These are phyloP conservation scores for Lasiosphaeria miniovina DNA, from an alignment of 495 filamentous ascomycete species.

Conservation along the genomic window DNA sequence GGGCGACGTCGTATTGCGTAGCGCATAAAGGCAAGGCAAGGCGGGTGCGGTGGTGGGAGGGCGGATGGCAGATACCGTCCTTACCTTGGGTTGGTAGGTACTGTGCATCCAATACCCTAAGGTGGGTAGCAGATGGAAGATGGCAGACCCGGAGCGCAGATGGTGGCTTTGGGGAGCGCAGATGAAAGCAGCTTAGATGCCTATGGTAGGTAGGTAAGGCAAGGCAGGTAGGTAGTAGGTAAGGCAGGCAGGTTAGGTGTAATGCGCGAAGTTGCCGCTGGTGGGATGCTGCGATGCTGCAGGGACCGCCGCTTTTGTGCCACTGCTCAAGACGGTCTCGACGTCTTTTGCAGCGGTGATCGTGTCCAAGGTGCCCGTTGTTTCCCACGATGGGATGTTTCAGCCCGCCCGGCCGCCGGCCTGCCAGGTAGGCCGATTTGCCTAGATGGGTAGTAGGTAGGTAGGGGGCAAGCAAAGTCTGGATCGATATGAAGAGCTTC, in stretches of 20 bases:
- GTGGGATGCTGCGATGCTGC: slow-evolving; percentile 13
- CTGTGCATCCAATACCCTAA: too few relatives aligned
- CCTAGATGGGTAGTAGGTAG: too few relatives aligned
- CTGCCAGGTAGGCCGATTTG: not conserved
- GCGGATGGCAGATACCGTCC: not conserved
- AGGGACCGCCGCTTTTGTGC: slow-evolving; percentile 13
- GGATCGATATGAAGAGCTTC: not conserved
- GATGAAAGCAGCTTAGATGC: too few relatives aligned
- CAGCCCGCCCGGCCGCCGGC: not conserved
- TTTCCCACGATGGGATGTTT: slow-evolving; percentile 8
- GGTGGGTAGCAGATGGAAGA: slow-evolving; percentile 1
- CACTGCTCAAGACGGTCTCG: slow-evolving; percentile 13
- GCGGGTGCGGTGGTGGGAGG: not conserved
- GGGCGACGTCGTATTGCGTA: slow-evolving; percentile 9
- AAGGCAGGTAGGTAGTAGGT: not conserved
- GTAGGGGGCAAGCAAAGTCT: too few relatives aligned
- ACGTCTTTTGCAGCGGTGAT: slow-evolving; percentile 14
- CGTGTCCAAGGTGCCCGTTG: slow-evolving; percentile 3
- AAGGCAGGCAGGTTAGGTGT: not conserved
- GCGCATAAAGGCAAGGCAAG: slow-evolving; percentile 8
- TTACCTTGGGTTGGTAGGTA: too few relatives aligned
- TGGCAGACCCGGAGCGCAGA: slow-evolving; percentile 4
- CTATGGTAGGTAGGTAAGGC: too few relatives aligned
- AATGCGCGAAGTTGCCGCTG: slow-evolving; percentile 11
- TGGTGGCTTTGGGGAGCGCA: too few relatives aligned